phyloP scores from a whole-genome alignment of 805 yeast species.

The Metschnikowia baotianmanensis region DNA sequence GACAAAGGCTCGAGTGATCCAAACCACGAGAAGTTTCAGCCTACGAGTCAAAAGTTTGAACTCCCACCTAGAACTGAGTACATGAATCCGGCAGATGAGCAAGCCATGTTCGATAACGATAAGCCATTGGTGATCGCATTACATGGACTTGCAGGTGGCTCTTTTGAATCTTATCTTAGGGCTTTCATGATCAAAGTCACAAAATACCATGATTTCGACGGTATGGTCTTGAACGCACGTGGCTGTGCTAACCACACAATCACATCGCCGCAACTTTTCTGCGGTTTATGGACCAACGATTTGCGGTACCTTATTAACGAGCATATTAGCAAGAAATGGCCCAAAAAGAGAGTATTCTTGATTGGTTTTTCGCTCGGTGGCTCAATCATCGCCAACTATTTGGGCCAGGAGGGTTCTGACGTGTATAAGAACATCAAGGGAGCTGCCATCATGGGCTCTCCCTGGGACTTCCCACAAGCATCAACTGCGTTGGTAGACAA shows the following conservation, averaged over 20 bases:
- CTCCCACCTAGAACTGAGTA: conserved; percentile 71
- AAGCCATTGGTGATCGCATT: conserved; percentile 60
- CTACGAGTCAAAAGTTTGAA: conserved; percentile 51
- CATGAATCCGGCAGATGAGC: conserved; percentile 46
- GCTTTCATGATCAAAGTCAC: conserved; percentile 48
- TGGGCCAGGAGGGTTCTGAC: conserved; percentile 59
- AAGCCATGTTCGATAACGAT: conserved; percentile 27
- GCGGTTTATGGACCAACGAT: conserved; percentile 70
- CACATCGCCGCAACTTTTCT: conserved; percentile 63
- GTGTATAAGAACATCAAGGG: conserved; percentile 52
- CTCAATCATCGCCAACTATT: conserved; percentile 59
- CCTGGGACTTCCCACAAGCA: conserved; percentile 69
- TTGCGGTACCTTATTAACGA: conserved; percentile 56
- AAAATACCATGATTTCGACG: conserved; percentile 46
- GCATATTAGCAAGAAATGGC: conserved; percentile 49
- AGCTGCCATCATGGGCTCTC: conserved; percentile 60
- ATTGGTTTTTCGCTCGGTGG: conserved; percentile 77
- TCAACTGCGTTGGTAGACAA: conserved; percentile 41
- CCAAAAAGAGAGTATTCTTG: conserved; percentile 60
- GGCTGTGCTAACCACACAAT: conserved; percentile 78
- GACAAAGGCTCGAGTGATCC: conserved; percentile 17
- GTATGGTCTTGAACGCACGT: conserved; percentile 61
- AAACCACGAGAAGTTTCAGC: conserved; percentile 27
- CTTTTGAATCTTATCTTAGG: conserved; percentile 71
- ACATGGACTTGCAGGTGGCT: conserved; percentile 81